Conservation (phyloP, 2,329 filamentous ascomycete genomes). For the Diaporthe ampelina region DNA sequence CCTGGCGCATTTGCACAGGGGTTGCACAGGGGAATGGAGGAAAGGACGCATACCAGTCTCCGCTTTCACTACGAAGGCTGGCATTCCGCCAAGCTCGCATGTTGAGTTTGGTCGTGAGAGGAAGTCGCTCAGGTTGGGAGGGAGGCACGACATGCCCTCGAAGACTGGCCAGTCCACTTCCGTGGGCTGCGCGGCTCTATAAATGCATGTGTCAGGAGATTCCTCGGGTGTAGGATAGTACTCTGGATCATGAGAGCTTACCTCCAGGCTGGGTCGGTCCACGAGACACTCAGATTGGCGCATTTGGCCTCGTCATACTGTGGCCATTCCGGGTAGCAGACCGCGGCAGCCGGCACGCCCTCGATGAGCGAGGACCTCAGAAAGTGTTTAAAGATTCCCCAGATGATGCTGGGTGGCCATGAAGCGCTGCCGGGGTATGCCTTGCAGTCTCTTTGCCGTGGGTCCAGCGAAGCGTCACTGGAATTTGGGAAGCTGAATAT, state of each 20-base stretch:
- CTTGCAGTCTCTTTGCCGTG: conserved; percentile 33
- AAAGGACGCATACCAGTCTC: neutral
- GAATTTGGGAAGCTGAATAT: conserved; percentile 21
- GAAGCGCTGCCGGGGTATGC: conserved; percentile 31
- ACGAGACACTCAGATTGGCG: conserved; percentile 3
- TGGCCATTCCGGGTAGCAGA: conserved; percentile 34
- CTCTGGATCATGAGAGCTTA: neutral
- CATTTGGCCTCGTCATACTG: conserved; percentile 24
- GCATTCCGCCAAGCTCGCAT: conserved; percentile 30
- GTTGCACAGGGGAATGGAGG: rapidly evolving
- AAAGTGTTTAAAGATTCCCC: conserved; percentile 32
- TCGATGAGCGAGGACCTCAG: conserved; percentile 33
- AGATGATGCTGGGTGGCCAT: conserved; percentile 35
- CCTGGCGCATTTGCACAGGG: rapidly evolving
- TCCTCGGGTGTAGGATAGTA: too few species aligned
- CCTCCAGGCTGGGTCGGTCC: conserved; percentile 31
- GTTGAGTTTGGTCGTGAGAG: neutral
- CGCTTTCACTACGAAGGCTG: conserved; percentile 24
- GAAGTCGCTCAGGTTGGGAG: conserved; percentile 21
- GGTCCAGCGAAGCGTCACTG: neutral
- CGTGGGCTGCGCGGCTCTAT: conserved; percentile 2
- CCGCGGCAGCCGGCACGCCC: conserved; percentile 18
- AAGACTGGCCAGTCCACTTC: conserved; percentile 32
- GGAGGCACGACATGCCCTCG: conserved; percentile 35
- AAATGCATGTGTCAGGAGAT: rapidly evolving